Conservation (phyloP, 768 basidiomycete species). For the Pulveroboletus ravenelii region DNA sequence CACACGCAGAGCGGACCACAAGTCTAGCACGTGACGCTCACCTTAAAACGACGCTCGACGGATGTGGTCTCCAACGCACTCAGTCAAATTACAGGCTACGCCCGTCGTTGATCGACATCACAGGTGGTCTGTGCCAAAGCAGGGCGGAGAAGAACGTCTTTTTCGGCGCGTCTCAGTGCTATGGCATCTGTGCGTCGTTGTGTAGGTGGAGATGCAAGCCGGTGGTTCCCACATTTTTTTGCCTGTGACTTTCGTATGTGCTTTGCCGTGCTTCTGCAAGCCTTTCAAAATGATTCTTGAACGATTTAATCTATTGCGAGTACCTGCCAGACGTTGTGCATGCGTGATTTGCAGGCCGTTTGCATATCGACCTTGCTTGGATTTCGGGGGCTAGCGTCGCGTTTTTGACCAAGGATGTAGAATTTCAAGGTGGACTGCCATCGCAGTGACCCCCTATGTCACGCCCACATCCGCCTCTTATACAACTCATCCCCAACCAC, state of each 20-base stretch:
- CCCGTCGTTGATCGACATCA: too few species aligned
- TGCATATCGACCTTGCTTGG: background rate
- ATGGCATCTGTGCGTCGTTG: conserved; percentile 21
- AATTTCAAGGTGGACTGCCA: conserved; percentile 2
- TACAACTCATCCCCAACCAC: background rate
- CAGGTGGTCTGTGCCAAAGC: conserved; percentile 34
- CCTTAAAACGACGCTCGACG: too few species aligned
- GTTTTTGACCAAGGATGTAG: too few species aligned
- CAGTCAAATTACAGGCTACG: too few species aligned
- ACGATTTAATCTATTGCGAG: background rate
- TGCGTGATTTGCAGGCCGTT: too few species aligned
- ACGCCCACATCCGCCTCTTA: background rate
- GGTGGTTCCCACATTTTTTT: conserved; percentile 28
- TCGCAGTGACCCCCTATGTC: background rate
- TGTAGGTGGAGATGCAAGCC: conserved; percentile 23
- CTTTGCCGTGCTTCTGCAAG: background rate
- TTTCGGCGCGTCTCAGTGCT: conserved; percentile 28
- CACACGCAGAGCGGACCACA: too few species aligned
- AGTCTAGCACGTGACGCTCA: too few species aligned
- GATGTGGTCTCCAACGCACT: too few species aligned
- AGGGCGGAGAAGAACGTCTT: conserved; percentile 27
- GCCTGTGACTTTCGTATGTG: background rate
- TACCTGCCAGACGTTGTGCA: background rate
- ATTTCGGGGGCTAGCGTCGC: background rate
- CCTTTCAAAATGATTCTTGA: background rate